phyloP scores from a whole-genome alignment of 345 rosid species.

The Salix exigua region DNA sequence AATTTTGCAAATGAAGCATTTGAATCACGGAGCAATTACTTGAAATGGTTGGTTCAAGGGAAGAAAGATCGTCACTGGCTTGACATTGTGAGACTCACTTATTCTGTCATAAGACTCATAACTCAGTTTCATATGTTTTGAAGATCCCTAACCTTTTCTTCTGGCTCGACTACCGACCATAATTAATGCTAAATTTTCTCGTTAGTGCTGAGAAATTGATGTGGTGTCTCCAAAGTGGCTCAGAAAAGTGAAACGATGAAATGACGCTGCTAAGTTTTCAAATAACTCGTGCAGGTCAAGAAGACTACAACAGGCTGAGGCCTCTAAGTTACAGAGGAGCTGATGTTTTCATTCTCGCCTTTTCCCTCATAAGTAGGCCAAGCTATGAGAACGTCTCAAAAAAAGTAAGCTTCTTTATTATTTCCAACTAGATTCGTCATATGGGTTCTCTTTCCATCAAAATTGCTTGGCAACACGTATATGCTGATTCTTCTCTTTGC shows the following conservation, averaged over 20 bases:
- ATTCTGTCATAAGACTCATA: neutral
- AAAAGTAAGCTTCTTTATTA: constrained; percentile 37
- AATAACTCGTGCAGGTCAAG: constrained; percentile 48
- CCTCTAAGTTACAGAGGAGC: constrained; percentile 78
- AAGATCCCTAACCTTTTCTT: constrained; percentile 1
- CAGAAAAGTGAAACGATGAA: constrained; percentile 4
- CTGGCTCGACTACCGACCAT: constrained; percentile 4
- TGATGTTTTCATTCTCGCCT: constrained; percentile 67
- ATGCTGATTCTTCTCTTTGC: constrained; percentile 23
- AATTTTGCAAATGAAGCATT: too few species aligned
- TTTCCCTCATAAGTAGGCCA: constrained; percentile 71
- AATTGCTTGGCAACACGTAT: neutral
- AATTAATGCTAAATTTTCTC: constrained; percentile 5
- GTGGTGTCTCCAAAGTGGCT: constrained; percentile 12
- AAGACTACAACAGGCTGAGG: constrained; percentile 68
- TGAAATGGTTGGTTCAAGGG: too few species aligned
- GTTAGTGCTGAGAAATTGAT: neutral
- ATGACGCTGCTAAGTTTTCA: neutral
- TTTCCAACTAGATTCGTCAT: constrained; percentile 1
- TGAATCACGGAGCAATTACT: too few species aligned
- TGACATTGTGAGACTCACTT: too few species aligned
- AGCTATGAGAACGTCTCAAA: constrained; percentile 68
- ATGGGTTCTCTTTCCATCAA: constrained; percentile 8
- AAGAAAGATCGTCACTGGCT: neutral
- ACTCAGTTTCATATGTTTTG: neutral